Base-by-base conservation (phyloP, 495 filamentous ascomycete species). In the Opeltia flavorubescens region DNA sequence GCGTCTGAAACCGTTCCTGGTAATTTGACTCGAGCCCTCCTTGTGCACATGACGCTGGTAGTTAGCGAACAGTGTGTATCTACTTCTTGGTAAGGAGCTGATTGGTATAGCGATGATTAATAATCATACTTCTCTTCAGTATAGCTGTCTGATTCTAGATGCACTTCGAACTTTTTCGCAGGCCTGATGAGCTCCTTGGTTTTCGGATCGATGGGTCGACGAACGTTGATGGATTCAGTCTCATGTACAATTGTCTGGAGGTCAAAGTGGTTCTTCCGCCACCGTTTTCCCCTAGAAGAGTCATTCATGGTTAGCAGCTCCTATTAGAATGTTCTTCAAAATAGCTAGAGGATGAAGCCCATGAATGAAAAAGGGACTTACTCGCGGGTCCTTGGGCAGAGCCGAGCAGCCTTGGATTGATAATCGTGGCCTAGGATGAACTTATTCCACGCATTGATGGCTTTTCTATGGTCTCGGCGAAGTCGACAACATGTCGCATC, bases 401-500 rank as follows among this genome's bases (percentile, higher is more conserved):
- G 72, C 51, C 71, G 76, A 43, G 84, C 80, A 26, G 75, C 78
- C 55, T 85, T 81, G 46, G 78, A 74, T 43, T 74, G 72, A 58
- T 95, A 96, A 28, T 72, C 70, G 15, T 82, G 78, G 25, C 91
- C 91, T 24, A 91, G 67, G 31, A 96, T 66, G 65, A 81, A 81
- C 54, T 72, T 83, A 60, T 89, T 94, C 83, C 94, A 95, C 52
- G 81, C 79, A 67, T 95, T 87, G 55, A 95, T 63, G 12, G 85
- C 77, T 57, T 91, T 84, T 31, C 93, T 74, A 55, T 96, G 93
- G 56, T 89, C 84, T 62, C 76, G 82, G 41, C 76, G 70, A 36
- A 89, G 65, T 54, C 77, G 76, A 63, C 84, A 91, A 30, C 68
- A 66, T 9, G 69, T 61, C 5, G 80, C 82, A 58, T 89, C 80